Conservation (phyloP, 2,329 filamentous ascomycete species). For the Penicillium sp. region DNA sequence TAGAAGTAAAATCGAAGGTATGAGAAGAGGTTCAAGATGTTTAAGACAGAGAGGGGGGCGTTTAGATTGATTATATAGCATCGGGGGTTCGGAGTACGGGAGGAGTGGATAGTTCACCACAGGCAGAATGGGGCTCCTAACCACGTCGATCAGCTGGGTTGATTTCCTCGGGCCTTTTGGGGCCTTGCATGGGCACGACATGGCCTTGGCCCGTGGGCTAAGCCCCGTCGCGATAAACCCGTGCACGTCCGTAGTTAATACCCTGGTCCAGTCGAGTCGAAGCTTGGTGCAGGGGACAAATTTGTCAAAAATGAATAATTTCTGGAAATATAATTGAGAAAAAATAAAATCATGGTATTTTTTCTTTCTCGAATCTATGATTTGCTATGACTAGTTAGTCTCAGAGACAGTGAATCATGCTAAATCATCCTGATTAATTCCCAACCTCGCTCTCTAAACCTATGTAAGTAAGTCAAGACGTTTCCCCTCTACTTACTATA, state of each 20-base stretch:
- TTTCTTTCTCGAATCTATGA: not conserved
- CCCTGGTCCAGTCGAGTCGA: constrained; percentile 26
- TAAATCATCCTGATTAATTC: not conserved
- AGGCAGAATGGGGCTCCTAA: constrained; percentile 27
- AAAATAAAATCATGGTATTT: not conserved
- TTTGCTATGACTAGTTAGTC: not conserved
- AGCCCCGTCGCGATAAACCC: constrained; percentile 31
- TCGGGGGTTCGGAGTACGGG: constrained; percentile 17
- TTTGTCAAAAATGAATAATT: not conserved
- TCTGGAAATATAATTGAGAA: not conserved
- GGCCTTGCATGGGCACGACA: constrained; percentile 28
- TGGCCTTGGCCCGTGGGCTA: constrained; percentile 17
- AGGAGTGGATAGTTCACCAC: not conserved
- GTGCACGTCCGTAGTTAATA: constrained; percentile 23
- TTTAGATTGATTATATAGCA: constrained; percentile 38
- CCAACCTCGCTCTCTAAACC: not conserved
- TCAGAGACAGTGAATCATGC: not conserved
- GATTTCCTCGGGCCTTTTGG: constrained; percentile 10
- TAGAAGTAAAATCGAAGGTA: constrained; percentile 14
- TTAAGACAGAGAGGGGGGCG: constrained; percentile 2
- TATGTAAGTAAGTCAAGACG: not conserved
- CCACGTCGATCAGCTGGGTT: constrained; percentile 32
- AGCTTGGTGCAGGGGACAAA: constrained; percentile 26
- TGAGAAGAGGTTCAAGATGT: constrained; percentile 13
- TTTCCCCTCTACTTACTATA: not conserved